Conservation (phyloP, 768 basidiomycete genomes). For the Rhodocollybia butyracea region DNA sequence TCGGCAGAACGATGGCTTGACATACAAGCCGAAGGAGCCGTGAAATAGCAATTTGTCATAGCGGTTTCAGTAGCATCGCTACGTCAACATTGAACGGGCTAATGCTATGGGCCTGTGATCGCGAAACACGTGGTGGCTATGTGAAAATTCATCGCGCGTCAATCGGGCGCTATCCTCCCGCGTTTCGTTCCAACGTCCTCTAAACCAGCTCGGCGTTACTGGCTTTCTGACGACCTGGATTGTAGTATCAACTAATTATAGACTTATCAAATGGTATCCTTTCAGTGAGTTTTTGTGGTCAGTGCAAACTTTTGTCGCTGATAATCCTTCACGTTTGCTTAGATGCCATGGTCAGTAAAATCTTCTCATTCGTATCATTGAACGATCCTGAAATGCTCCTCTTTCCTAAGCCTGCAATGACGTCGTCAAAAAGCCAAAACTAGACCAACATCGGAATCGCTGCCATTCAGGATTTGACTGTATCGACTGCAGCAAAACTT, state of each 20-base stretch:
- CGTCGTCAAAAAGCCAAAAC: slow-evolving; percentile 90
- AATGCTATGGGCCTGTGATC: too few species aligned
- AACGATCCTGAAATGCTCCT: background rate
- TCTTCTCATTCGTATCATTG: background rate
- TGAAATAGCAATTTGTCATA: too few species aligned
- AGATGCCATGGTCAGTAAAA: slow-evolving; percentile 69
- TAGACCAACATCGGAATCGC: slow-evolving; percentile 69
- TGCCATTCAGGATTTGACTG: slow-evolving; percentile 75
- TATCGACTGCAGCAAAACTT: slow-evolving; percentile 87
- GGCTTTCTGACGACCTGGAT: background rate
- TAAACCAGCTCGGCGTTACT: background rate
- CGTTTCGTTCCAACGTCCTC: background rate
- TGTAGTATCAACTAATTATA: background rate
- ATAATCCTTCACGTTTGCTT: background rate
- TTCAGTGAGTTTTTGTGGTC: slow-evolving; percentile 47
- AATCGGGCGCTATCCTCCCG: background rate
- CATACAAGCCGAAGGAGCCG: too few species aligned
- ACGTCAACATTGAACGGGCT: too few species aligned
- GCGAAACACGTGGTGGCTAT: slow-evolving; percentile 3
- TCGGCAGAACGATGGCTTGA: too few species aligned
- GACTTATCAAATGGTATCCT: slow-evolving; percentile 57
- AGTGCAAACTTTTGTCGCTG: background rate
- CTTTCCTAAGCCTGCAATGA: slow-evolving; percentile 64
- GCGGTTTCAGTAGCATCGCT: too few species aligned
- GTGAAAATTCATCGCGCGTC: too few species aligned